Evolutionary conservation across 2,329 filamentous ascomycete genomes (phyloP), one percentile per base, ranked within the genome.

Genomic region (Diplodia sapinea): DNA sequence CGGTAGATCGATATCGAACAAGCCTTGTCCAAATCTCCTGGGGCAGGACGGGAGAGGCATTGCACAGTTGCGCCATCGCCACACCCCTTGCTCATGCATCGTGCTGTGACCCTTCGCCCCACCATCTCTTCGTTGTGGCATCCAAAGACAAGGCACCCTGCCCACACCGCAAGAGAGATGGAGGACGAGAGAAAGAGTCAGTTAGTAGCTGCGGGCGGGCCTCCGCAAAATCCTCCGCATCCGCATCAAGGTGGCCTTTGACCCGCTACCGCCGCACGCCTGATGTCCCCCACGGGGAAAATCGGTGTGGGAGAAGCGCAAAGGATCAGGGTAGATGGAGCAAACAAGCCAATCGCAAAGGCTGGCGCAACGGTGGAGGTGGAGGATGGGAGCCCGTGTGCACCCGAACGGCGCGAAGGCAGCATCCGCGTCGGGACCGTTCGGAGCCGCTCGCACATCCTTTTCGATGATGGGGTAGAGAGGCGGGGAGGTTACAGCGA

Each of bases 361-460:
- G 43, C 7, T 47, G 7, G 17, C 43, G 43, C 9, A 11, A n/a
- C n/a, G 43, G 43, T 47, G 33, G 33, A 36, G 33, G 33, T 20
- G n/a, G 12, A 23, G 54, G 33, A 29, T 13, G 33, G 20, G 54
- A 15, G 54, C 54, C 43, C 55, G 55, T 59, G 20, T 59, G 33
- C 11, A 43, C 33, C 55, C 55, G 55, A 57, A 5, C 23, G 9
- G 33, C 7, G 23, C 23, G 23, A 26, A 33, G 13, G n/a, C 36
- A 12, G 55, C 55, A 43, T 59, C 55, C 55, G 55, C 55, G 47
- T 47, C 55, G 55, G 55, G 40, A 29, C 23, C n/a, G 20, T 17
- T 59, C 55, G 55, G 55, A 59, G 55, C 55, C 55, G 55, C 55
- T 43, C 40, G 55, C 55, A 59, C 36, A 56, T 56, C 33, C 26